Evolutionary conservation across 345 rosid species (phyloP).

Genomic region (Pugionium cornutum): DNA sequence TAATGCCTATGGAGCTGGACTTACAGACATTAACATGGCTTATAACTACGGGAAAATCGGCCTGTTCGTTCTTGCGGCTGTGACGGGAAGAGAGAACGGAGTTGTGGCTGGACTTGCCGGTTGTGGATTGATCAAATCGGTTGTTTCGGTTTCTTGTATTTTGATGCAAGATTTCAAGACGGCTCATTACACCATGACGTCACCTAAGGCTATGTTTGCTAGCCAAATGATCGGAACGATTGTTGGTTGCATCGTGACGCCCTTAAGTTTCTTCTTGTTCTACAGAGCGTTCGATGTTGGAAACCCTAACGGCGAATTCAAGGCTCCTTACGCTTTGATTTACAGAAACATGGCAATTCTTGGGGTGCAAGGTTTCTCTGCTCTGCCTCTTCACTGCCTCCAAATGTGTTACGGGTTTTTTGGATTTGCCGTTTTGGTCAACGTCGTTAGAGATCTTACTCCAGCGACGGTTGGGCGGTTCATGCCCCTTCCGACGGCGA

Average conservation of each 20-base stretch:
- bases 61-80: slow-evolving; percentile 66
- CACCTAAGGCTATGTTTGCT: slow-evolving; percentile 80
- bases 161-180: slow-evolving; percentile 93
- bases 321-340: slow-evolving; percentile 81
- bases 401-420: slow-evolving; percentile 62
- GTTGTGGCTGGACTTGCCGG: slow-evolving; percentile 79
- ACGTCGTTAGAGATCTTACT: slow-evolving; percentile 55
- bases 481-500: slow-evolving; percentile 85
- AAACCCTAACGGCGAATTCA: slow-evolving; percentile 74
- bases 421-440: slow-evolving; percentile 59
- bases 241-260: slow-evolving; percentile 65
- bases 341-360: slow-evolving; percentile 57
- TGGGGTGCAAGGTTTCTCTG: slow-evolving; percentile 42
- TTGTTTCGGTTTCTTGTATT: slow-evolving; percentile 75
- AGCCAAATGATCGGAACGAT: slow-evolving; percentile 76
- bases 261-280: slow-evolving; percentile 79
- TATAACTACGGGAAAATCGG: slow-evolving; percentile 88
- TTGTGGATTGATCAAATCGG: slow-evolving; percentile 78
- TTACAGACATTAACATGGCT: slow-evolving; percentile 91
- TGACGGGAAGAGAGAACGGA: slow-evolving; percentile 69
- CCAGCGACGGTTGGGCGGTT: slow-evolving; percentile 61
- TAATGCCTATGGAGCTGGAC: slow-evolving; percentile 89
- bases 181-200: slow-evolving; percentile 71
- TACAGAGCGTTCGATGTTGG: slow-evolving; percentile 86
- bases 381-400: slow-evolving; percentile 35